phyloP scores from a whole-genome alignment of 768 basidiomycete species.

The Boletus insuetus region DNA sequence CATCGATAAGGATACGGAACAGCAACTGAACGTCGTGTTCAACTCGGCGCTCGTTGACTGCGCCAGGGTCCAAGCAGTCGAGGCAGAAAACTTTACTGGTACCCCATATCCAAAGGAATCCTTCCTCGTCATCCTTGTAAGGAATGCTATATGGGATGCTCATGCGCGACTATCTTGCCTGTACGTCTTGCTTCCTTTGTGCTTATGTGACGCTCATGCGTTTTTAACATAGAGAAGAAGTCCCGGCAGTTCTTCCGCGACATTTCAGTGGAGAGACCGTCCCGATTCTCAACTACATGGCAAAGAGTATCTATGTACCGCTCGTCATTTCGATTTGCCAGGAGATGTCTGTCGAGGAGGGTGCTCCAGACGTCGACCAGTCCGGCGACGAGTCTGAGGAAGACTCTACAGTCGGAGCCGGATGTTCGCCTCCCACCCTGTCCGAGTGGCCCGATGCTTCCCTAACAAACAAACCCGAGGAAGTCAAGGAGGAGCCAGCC shows the following conservation, averaged over 20 bases:
- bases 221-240: background rate
- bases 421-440: background rate
- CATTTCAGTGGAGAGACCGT: constrained; percentile 4
- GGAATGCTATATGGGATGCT: background rate
- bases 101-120: constrained; percentile 5
- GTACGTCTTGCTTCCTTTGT: background rate
- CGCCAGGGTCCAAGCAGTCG: constrained; percentile 3
- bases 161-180: background rate
- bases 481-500: background rate
- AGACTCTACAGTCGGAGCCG: background rate
- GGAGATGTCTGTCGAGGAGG: background rate
- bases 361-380: background rate
- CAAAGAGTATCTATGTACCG: background rate
- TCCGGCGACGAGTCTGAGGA: background rate
- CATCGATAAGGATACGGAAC: background rate
- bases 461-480: background rate
- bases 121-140: constrained; percentile 3
- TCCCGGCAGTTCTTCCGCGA: constrained; percentile 4
- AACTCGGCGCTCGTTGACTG: constrained; percentile 2
- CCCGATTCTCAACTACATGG: constrained; percentile 3
- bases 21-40: background rate
- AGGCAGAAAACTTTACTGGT: background rate
- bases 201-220: background rate
- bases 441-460: constrained; percentile 6
- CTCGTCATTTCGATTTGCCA: constrained; percentile 1